These are phyloP conservation scores for Calonectria hongkongensis DNA, from an alignment of 2,329 filamentous ascomycete genomes.

Conservation along the genomic window DNA sequence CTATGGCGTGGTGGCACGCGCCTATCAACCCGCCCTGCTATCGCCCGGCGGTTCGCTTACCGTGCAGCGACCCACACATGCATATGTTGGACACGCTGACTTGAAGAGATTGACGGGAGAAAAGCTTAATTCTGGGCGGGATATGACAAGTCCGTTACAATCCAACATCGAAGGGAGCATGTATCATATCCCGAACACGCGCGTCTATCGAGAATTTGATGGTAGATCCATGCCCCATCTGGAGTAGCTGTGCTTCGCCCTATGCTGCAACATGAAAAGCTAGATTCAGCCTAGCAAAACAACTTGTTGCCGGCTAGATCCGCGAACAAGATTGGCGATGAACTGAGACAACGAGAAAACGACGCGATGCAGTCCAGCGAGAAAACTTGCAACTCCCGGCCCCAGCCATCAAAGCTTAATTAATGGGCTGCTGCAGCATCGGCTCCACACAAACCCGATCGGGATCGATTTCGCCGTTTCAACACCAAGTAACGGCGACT, in stretches of 20 bases:
- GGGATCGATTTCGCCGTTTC: slow-evolving; percentile 4
- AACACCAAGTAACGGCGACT: neutral
- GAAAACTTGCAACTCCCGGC: neutral
- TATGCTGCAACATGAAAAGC: slow-evolving; percentile 15
- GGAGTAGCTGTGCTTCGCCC: neutral
- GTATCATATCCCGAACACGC: no score
- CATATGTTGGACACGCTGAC: no score
- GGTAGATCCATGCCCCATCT: neutral
- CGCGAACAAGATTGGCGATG: slow-evolving; percentile 1
- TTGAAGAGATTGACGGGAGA: no score
- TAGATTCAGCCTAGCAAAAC: neutral
- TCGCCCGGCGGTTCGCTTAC: no score
- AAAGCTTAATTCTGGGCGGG: no score
- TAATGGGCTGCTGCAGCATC: neutral
- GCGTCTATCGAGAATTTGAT: no score
- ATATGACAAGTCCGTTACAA: no score
- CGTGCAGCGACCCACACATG: no score
- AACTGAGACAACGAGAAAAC: neutral
- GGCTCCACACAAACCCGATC: neutral
- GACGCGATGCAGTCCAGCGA: neutral
- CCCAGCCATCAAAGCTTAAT: neutral
- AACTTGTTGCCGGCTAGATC: slow-evolving; percentile 18
- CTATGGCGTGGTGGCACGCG: no score
- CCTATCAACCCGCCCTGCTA: no score
- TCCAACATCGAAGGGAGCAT: no score